A percentile compares a stretch with the other conserved stretches of the same genome.
These are phyloP conservation scores for Scutellaria galericulata DNA, from an alignment of 257 asterid species.

Conservation along the genomic window DNA sequence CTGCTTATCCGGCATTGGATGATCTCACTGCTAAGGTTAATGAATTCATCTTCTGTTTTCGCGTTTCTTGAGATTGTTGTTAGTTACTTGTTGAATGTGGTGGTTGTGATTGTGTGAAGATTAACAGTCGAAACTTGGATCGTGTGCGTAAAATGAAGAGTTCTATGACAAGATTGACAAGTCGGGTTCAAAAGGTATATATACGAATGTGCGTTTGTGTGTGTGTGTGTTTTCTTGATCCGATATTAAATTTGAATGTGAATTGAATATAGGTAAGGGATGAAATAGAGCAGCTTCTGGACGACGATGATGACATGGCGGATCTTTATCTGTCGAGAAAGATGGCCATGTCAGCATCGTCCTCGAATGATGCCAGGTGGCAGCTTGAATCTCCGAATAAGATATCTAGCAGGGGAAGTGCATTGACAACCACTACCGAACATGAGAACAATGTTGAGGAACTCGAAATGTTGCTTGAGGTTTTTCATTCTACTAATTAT, in stretches of 20 bases:
- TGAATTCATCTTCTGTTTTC: not conserved
- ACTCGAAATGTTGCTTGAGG: conserved; percentile 97
- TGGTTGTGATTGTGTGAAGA: conserved; percentile 46
- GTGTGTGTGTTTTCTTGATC: not conserved
- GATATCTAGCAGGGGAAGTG: conserved; percentile 59
- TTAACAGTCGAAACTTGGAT: conserved; percentile 80
- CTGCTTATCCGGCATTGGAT: conserved; percentile 94
- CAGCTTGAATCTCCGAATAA: conserved; percentile 55
- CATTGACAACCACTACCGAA: conserved; percentile 42
- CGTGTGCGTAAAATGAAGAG: conserved; percentile 89
- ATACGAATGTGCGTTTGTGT: no score
- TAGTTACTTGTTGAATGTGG: not conserved
- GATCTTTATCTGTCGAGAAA: conserved; percentile 85
- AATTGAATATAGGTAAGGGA: conserved; percentile 68
- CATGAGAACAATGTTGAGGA: conserved; percentile 82
- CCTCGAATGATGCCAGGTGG: conserved; percentile 41
- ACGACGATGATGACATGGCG: conserved; percentile 89
- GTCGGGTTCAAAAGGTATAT: conserved; percentile 83
- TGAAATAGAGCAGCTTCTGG: conserved; percentile 86
- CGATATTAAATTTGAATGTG: no score
- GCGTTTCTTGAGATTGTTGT: not conserved
- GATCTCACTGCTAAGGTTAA: conserved; percentile 86
- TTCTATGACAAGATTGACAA: conserved; percentile 78
- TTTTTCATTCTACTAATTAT: conserved; percentile 17
- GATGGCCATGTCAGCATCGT: conserved; percentile 50